A percentile compares a stretch with the other conserved stretches of the same genome.
Evolutionary conservation across 2,329 filamentous ascomycete genomes (phyloP).

Genomic region (Cladosporium velox): DNA sequence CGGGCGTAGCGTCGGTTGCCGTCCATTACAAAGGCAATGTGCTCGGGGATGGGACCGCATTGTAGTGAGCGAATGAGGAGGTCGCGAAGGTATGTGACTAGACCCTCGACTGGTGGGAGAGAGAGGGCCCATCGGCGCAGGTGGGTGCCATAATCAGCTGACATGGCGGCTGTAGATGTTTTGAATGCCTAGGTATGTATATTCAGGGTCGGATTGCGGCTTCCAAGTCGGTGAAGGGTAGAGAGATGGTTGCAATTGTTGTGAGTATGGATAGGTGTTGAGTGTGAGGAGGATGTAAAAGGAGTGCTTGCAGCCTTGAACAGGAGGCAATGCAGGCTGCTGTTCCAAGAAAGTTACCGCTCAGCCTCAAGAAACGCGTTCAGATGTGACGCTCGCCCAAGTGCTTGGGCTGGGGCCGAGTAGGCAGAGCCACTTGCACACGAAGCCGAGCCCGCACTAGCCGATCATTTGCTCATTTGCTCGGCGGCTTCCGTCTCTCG

Average conservation of each 20-base stretch:
- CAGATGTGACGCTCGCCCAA: constrained; percentile 13
- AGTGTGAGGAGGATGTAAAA: neutral
- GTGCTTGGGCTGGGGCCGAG: neutral
- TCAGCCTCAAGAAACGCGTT: constrained; percentile 18
- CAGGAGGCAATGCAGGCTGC: neutral
- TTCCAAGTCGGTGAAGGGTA: neutral
- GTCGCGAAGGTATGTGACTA: constrained; percentile 74
- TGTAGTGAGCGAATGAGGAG: constrained; percentile 83
- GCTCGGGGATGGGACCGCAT: constrained; percentile 88
- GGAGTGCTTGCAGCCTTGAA: neutral
- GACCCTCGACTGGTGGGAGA: constrained; percentile 90
- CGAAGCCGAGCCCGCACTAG: neutral
- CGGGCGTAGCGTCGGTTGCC: constrained; percentile 92
- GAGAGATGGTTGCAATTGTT: neutral
- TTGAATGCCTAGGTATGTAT: neutral
- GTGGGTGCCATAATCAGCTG: constrained; percentile 43
- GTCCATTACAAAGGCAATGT: constrained; percentile 99
- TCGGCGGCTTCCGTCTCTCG: neutral
- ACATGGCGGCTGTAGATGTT: neutral
- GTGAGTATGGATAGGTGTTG: neutral
- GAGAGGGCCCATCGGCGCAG: constrained; percentile 76
- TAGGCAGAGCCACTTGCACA: neutral
- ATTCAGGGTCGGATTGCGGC: neutral
- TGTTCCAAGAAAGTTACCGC: neutral
- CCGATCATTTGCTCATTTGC: neutral